phyloP scores from a whole-genome alignment of 1,139 yeast genomes.

The Pichia sp. region DNA sequence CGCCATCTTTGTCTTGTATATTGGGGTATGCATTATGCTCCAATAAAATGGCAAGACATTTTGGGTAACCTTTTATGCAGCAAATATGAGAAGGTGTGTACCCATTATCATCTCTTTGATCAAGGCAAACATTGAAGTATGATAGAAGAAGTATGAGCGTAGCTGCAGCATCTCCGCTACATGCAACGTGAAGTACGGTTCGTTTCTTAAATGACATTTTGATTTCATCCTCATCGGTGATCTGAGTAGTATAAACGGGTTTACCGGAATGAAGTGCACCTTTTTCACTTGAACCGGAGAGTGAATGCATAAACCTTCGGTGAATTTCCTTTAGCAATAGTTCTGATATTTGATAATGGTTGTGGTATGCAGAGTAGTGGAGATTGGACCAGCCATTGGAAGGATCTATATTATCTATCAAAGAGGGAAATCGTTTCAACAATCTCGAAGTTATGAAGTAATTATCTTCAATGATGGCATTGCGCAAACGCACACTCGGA shows the following conservation, averaged over 20 bases:
- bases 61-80: constrained; percentile 57
- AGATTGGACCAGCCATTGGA: constrained; percentile 82
- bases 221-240: constrained; percentile 27
- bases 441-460: constrained; percentile 66
- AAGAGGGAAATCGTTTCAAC: constrained; percentile 64
- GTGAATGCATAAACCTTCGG: constrained; percentile 24
- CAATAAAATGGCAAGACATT: constrained; percentile 62
- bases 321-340: constrained; percentile 37
- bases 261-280: constrained; percentile 42
- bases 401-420: constrained; percentile 68
- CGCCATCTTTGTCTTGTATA: constrained; percentile 54
- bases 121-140: constrained; percentile 55
- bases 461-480: constrained; percentile 68
- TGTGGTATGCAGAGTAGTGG: constrained; percentile 80
- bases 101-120: constrained; percentile 49
- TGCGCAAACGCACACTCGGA: constrained; percentile 65
- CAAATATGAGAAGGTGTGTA: constrained; percentile 75
- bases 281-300: constrained; percentile 20
- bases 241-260: constrained; percentile 35
- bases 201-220: constrained; percentile 53
- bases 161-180: constrained; percentile 51
- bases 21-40: constrained; percentile 78
- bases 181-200: constrained; percentile 73
- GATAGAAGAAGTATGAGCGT: constrained; percentile 77
- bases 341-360: constrained; percentile 73